Conservation (phyloP, 768 basidiomycete genomes). For the Phylloporus rhodoxanthus region DNA sequence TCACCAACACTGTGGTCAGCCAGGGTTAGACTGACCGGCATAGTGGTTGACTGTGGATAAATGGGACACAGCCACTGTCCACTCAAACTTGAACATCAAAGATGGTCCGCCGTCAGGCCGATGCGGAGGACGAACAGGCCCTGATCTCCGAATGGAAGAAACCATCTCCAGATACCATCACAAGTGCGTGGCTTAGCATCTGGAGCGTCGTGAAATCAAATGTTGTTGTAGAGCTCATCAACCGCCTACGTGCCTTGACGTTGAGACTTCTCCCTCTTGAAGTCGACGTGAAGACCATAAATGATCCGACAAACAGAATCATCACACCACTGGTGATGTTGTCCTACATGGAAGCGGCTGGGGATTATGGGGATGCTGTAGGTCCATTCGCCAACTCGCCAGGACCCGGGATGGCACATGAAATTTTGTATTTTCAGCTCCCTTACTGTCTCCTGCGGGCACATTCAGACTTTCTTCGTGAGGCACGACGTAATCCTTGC, state of each 20-base stretch:
- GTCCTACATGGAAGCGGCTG: constrained; percentile 74
- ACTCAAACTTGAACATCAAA: neutral
- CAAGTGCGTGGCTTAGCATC: constrained; percentile 49
- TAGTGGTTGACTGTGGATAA: constrained; percentile 26
- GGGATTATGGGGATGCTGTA: constrained; percentile 84
- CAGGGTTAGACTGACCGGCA: constrained; percentile 49
- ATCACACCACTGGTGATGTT: constrained; percentile 77
- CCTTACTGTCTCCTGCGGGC: constrained; percentile 77
- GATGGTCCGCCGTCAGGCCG: constrained; percentile 26
- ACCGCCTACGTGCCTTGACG: constrained; percentile 71
- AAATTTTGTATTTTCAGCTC: constrained; percentile 41
- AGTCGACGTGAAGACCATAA: constrained; percentile 60
- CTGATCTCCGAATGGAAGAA: constrained; percentile 42
- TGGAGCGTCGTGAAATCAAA: neutral
- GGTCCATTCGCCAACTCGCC: constrained; percentile 19
- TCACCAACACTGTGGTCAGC: neutral
- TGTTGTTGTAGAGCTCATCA: constrained; percentile 60
- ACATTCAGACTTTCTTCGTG: constrained; percentile 72
- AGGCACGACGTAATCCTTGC: constrained; percentile 75
- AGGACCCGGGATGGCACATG: neutral
- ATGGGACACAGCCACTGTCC: constrained; percentile 11
- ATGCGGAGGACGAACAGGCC: constrained; percentile 33
- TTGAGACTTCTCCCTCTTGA: constrained; percentile 73
- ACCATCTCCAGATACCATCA: constrained; percentile 65
- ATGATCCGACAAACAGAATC: constrained; percentile 73